Evolutionary conservation across 441 rosid genomes (phyloP).

Genomic region (Bruguiera hainesii): DNA sequence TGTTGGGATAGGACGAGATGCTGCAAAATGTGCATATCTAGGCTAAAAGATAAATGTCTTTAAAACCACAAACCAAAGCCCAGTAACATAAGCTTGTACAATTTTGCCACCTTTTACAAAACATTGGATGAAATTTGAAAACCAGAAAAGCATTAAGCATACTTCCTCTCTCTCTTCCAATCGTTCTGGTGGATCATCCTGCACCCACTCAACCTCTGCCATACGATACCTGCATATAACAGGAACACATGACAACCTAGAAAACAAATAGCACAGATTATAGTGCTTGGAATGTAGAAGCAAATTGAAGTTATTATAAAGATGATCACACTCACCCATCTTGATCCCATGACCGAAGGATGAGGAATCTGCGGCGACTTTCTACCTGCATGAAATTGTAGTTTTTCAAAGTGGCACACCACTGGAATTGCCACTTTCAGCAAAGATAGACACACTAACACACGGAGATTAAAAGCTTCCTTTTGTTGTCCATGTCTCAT

Average conservation of each 20-base stretch:
- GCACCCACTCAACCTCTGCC: slow-evolving; percentile 93
- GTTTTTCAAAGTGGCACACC: background rate
- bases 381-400: slow-evolving; percentile 52
- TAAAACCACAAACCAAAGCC: background rate
- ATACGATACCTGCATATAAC: slow-evolving; percentile 62
- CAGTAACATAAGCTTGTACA: background rate
- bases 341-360: slow-evolving; percentile 79
- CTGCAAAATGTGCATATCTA: background rate
- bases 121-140: background rate
- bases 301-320: slow-evolving; percentile 4
- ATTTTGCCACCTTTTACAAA: background rate
- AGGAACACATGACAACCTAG: slow-evolving; percentile 16
- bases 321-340: slow-evolving; percentile 73
- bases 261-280: slow-evolving; percentile 8
- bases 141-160: slow-evolving; percentile 19
- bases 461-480: background rate
- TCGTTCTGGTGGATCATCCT: slow-evolving; percentile 53
- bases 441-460: background rate
- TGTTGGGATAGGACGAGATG: background rate
- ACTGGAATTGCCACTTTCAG: no score
- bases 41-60: background rate
- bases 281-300: background rate
- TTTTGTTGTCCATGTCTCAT: no score
- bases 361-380: slow-evolving; percentile 79
- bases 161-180: slow-evolving; percentile 53